These are phyloP conservation scores for Sindora glabra DNA, from an alignment of 306 rosid species.

Conservation along the genomic window DNA sequence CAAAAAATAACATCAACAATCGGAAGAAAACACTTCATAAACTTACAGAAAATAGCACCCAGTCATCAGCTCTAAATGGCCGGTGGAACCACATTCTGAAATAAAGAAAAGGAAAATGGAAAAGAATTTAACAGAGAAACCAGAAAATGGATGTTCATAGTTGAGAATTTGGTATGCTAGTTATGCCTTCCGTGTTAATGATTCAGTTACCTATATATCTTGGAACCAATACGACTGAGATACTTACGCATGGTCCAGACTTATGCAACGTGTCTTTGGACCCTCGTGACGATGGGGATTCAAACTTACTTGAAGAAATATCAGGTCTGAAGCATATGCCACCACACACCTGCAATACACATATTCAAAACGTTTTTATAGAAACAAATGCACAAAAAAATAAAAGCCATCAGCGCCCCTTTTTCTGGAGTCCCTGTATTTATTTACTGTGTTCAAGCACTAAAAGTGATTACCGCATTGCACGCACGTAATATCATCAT, in stretches of 20 bases:
- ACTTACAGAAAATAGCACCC: constrained; percentile 74
- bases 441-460: no score
- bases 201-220: background rate
- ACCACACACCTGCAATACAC: constrained; percentile 73
- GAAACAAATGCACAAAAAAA: no score
- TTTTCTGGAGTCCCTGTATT: no score
- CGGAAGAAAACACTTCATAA: background rate
- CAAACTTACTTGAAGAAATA: constrained; percentile 62
- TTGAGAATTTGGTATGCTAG: background rate
- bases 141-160: background rate
- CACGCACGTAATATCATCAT: no score
- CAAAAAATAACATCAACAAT: background rate
- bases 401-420: no score
- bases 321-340: constrained; percentile 81
- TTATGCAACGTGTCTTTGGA: constrained; percentile 53
- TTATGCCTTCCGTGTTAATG: no score
- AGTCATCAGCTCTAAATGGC: constrained; percentile 78
- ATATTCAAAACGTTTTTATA: background rate
- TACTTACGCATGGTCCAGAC: constrained; percentile 95
- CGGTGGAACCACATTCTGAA: constrained; percentile 96
- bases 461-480: no score
- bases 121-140: background rate
- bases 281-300: constrained; percentile 73
- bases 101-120: constrained; percentile 14
- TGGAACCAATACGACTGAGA: background rate